phyloP scores from a whole-genome alignment of 345 rosid species.

The Kandelia obovata region DNA sequence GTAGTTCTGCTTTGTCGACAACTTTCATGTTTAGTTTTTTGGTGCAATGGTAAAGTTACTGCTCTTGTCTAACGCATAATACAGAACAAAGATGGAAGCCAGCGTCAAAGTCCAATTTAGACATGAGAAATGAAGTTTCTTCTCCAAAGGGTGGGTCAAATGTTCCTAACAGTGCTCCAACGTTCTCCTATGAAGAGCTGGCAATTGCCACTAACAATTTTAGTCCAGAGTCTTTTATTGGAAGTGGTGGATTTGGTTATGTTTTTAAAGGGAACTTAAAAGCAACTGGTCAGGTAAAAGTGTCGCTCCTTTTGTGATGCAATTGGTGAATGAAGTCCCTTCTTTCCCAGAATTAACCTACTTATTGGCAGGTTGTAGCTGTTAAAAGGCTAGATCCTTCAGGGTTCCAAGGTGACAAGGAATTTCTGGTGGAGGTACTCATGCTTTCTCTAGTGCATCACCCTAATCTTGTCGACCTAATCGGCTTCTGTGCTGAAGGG shows the following conservation, averaged over 20 bases:
- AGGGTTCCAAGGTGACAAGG: constrained; percentile 75
- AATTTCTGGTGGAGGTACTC: constrained; percentile 79
- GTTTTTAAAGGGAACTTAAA: constrained; percentile 57
- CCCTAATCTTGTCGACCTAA: constrained; percentile 60
- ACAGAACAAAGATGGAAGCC: not conserved
- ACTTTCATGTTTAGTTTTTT: too few relatives aligned
- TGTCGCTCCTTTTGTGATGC: not conserved
- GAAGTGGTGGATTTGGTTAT: constrained; percentile 79
- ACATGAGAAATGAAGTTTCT: constrained; percentile 12
- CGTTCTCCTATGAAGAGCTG: constrained; percentile 57
- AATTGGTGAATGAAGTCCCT: not conserved
- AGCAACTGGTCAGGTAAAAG: constrained; percentile 49
- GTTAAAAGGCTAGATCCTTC: constrained; percentile 58
- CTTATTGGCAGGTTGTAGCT: constrained; percentile 50
- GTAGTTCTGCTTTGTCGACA: not conserved
- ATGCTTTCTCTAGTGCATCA: constrained; percentile 76
- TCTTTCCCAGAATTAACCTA: not conserved
- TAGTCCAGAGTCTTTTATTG: constrained; percentile 41
- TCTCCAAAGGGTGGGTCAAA: constrained; percentile 3
- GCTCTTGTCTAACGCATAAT: not conserved
- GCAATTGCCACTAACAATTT: constrained; percentile 58
- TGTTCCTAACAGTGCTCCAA: constrained; percentile 15
- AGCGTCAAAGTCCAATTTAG: constrained; percentile 13
- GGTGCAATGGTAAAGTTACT: too few relatives aligned
- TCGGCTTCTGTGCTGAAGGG: constrained; percentile 74